Evolutionary conservation across 148 eudicot species (phyloP).

Genomic region (Pharnaceum exiguum): DNA sequence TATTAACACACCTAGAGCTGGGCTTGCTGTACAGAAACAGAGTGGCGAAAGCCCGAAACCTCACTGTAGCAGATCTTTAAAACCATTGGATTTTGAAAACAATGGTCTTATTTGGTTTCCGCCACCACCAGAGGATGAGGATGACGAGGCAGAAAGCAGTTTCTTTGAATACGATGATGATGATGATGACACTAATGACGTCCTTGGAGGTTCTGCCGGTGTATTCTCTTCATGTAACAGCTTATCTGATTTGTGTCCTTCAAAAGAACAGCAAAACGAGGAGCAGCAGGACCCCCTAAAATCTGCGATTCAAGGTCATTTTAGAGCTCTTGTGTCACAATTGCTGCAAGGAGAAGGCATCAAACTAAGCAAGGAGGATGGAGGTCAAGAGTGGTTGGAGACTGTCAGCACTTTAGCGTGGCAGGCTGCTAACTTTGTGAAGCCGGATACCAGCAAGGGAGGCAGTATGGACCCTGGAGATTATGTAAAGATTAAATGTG

Average conservation of each 20-base stretch:
- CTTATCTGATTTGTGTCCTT: constrained; percentile 28
- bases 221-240: constrained; percentile 42
- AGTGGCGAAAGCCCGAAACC: constrained; percentile 42
- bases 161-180: constrained; percentile 74
- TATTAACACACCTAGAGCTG: constrained; percentile 57
- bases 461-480: constrained; percentile 98
- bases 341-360: constrained; percentile 77
- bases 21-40: constrained; percentile 56
- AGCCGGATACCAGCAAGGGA: constrained; percentile 89
- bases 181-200: constrained; percentile 48
- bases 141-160: constrained; percentile 53
- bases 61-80: constrained; percentile 30
- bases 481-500: constrained; percentile 86
- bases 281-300: constrained; percentile 52
- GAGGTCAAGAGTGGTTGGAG: constrained; percentile 64
- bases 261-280: constrained; percentile 45
- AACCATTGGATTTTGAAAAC: constrained; percentile 70
- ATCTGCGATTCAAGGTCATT: constrained; percentile 71
- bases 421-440: constrained; percentile 94
- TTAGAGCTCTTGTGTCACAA: constrained; percentile 92
- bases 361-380: constrained; percentile 34
- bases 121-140: constrained; percentile 77
- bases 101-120: constrained; percentile 79
- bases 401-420: constrained; percentile 72
- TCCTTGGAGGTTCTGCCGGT: constrained; percentile 51